A percentile compares a stretch with the other conserved stretches of the same genome.
Evolutionary conservation across 208 protist genomes (phyloP).

Genomic region (Trypanosoma avium): DNA sequence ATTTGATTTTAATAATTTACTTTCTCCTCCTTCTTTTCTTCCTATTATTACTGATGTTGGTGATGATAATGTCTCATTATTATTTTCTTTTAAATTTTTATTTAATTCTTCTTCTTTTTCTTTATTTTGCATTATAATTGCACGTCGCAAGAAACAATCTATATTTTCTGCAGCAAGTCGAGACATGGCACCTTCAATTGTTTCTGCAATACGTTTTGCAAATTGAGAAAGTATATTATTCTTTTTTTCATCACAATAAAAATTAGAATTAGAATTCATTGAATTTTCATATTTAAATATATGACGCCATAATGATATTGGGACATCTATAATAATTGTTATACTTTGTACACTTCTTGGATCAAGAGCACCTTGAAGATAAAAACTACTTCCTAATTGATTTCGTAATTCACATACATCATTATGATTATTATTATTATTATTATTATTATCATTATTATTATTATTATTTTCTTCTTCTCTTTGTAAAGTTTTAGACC

Average conservation of each 20-base stretch:
- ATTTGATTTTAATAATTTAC: background rate
- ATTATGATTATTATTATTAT: no score
- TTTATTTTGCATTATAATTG: background rate
- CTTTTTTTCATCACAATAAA: no score
- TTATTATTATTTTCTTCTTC: background rate
- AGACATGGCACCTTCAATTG: slow-evolving; percentile 36
- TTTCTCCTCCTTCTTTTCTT: background rate
- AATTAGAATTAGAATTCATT: background rate
- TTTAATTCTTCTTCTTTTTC: background rate
- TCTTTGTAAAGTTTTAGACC: background rate
- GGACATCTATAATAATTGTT: slow-evolving; percentile 26
- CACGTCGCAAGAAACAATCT: slow-evolving; percentile 43
- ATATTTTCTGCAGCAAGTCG: slow-evolving; percentile 44
- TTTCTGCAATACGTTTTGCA: slow-evolving; percentile 34
- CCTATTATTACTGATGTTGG: no score
- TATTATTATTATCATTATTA: no score
- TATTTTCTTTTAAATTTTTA: background rate
- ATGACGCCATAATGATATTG: slow-evolving; percentile 7
- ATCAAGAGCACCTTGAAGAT: slow-evolving; percentile 26
- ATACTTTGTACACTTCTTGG: slow-evolving; percentile 23
- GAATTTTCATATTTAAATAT: background rate
- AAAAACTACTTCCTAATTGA: slow-evolving; percentile 27
- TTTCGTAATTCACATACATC: slow-evolving; percentile 25
- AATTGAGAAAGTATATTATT: background rate
- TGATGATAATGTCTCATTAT: no score